These are phyloP conservation scores for Aspergillus egyptiacus DNA, from an alignment of 495 filamentous ascomycete species.

Conservation along the genomic window DNA sequence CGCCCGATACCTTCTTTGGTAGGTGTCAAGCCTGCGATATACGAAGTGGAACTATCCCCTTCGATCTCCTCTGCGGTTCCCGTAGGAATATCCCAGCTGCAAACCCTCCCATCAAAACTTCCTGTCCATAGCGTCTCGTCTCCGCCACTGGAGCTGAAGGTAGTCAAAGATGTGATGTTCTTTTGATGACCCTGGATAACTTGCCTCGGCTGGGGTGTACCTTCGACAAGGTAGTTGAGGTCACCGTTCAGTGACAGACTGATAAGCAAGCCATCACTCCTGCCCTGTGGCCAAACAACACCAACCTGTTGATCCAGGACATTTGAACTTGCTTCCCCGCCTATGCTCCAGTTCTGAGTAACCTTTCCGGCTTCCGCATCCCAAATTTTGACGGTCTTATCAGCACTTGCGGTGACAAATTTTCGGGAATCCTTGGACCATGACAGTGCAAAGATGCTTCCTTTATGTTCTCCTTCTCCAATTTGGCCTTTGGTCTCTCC, in stretches of 20 bases:
- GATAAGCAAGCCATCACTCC: slow-evolving; percentile 80
- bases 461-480: slow-evolving; percentile 78
- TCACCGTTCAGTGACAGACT: slow-evolving; percentile 83
- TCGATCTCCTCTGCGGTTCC: slow-evolving; percentile 65
- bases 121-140: slow-evolving; percentile 71
- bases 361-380: slow-evolving; percentile 75
- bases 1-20: slow-evolving; percentile 46
- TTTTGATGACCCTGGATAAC: slow-evolving; percentile 91
- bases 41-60: slow-evolving; percentile 74
- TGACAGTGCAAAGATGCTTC: slow-evolving; percentile 85
- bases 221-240: slow-evolving; percentile 78
- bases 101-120: slow-evolving; percentile 82
- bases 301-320: slow-evolving; percentile 87
- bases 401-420: slow-evolving; percentile 87
- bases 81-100: slow-evolving; percentile 67
- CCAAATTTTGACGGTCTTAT: slow-evolving; percentile 69
- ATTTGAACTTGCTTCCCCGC: slow-evolving; percentile 68
- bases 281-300: slow-evolving; percentile 81
- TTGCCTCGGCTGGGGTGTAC: slow-evolving; percentile 58
- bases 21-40: slow-evolving; percentile 68
- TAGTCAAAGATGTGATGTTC: slow-evolving; percentile 70
- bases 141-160: slow-evolving; percentile 37
- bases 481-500: slow-evolving; percentile 74
- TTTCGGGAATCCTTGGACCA: slow-evolving; percentile 86
- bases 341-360: slow-evolving; percentile 77